Conservation (phyloP, 2,329 filamentous ascomycete genomes). For the Triangularia verruculosa region DNA sequence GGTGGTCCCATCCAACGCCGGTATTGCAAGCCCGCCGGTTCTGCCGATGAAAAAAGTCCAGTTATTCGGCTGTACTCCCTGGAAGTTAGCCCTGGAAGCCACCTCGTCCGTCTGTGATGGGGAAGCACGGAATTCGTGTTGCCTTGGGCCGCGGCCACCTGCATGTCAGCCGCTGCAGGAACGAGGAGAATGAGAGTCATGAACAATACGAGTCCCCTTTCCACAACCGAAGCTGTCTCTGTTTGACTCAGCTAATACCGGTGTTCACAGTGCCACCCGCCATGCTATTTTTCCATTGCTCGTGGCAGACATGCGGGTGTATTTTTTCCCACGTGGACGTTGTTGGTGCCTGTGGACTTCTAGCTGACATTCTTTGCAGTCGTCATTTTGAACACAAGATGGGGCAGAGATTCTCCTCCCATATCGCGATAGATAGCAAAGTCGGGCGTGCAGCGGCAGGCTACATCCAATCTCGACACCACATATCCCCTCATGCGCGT, state of each 20-base stretch:
- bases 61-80: neutral
- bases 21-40: neutral
- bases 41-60: neutral
- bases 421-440: neutral
- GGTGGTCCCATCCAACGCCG: neutral
- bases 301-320: neutral
- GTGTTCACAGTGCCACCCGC: neutral
- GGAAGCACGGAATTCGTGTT: conserved; percentile 7
- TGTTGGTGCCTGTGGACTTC: neutral
- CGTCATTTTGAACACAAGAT: neutral
- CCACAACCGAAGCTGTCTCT: neutral
- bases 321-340: neutral
- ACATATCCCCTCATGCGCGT: neutral
- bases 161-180: conserved; percentile 20
- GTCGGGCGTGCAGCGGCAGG: neutral
- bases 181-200: conserved; percentile 9
- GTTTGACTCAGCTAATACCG: neutral
- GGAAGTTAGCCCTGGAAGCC: neutral
- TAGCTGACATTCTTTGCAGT: neutral
- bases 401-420: neutral
- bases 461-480: neutral
- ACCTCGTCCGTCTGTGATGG: neutral
- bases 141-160: conserved; percentile 13
- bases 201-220: conserved; percentile 8
- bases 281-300: neutral